These are phyloP conservation scores for Penicillium sp. DNA, from an alignment of 2,329 filamentous ascomycete species.

Conservation along the genomic window DNA sequence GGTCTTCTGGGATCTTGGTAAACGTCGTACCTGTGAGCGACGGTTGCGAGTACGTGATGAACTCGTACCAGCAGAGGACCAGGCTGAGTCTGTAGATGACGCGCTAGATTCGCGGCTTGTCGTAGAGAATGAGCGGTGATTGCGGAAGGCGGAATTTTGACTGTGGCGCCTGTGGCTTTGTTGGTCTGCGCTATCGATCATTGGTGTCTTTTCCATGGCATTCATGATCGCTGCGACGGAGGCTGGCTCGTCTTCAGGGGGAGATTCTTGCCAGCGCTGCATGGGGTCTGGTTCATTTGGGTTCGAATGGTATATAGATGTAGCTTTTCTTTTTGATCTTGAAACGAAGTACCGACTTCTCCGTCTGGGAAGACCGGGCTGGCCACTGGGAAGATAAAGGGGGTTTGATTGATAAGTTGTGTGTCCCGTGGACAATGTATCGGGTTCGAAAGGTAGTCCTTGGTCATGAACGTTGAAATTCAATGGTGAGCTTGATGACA, in stretches of 20 bases:
- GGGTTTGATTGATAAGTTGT: background rate
- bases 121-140: background rate
- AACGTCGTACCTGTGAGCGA: conserved; percentile 1
- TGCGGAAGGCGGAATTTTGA: background rate
- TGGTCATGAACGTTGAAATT: background rate
- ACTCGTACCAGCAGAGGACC: conserved; percentile 5
- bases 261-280: conserved; percentile 50
- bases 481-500: background rate
- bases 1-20: background rate
- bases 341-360: conserved; percentile 6
- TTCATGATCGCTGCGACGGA: conserved; percentile 44
- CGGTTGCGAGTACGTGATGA: conserved; percentile 23
- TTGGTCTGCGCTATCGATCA: background rate
- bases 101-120: conserved; percentile 16
- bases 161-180: background rate
- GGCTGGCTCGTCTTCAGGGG: conserved; percentile 51
- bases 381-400: background rate
- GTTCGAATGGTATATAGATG: background rate
- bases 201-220: conserved; percentile 30
- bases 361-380: conserved; percentile 13
- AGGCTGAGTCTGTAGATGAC: conserved; percentile 15
- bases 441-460: background rate
- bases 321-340: background rate
- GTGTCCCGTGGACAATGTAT: background rate
- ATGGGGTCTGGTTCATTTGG: conserved; percentile 36